These are phyloP conservation scores for Candida pseudofarinosa DNA, from an alignment of 805 yeast species.

Conservation along the genomic window DNA sequence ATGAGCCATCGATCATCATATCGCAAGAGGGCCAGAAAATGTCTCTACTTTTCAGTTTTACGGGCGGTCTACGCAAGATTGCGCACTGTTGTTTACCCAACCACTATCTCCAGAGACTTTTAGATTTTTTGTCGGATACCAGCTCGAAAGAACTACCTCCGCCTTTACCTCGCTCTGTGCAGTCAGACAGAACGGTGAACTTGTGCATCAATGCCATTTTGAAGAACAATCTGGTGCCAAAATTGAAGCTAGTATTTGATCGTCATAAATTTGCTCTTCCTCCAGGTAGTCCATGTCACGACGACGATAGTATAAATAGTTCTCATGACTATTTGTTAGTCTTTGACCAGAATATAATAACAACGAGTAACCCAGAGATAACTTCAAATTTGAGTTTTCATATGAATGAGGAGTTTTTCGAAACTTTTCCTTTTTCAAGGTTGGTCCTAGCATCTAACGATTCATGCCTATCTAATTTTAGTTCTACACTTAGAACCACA, in stretches of 20 bases:
- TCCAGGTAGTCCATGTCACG: conserved; percentile 16
- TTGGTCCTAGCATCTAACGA: conserved; percentile 35
- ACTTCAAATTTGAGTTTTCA: conserved; percentile 10
- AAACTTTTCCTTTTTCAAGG: conserved; percentile 31
- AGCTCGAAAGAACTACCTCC: neutral
- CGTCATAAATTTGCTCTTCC: conserved; percentile 29
- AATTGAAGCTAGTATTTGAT: conserved; percentile 23
- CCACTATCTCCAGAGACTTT: conserved; percentile 17
- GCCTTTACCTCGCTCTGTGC: neutral
- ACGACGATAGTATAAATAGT: conserved; percentile 9
- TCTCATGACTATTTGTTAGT: conserved; percentile 32
- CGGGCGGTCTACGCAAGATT: conserved; percentile 40
- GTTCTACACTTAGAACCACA: conserved; percentile 22
- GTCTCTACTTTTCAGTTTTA: conserved; percentile 31
- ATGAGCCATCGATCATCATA: conserved; percentile 28
- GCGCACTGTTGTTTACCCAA: conserved; percentile 38
- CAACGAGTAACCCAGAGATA: conserved; percentile 20
- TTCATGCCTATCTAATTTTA: conserved; percentile 33
- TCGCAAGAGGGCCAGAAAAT: conserved; percentile 20
- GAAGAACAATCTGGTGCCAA: conserved; percentile 24
- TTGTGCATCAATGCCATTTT: conserved; percentile 22
- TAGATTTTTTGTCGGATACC: conserved; percentile 17
- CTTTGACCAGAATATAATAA: conserved; percentile 29
- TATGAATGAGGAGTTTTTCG: conserved; percentile 14
- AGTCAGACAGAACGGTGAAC: neutral